These are phyloP conservation scores for Globisporangium takayamanum DNA, from an alignment of 352 stramenopile genomes.

Conservation along the genomic window DNA sequence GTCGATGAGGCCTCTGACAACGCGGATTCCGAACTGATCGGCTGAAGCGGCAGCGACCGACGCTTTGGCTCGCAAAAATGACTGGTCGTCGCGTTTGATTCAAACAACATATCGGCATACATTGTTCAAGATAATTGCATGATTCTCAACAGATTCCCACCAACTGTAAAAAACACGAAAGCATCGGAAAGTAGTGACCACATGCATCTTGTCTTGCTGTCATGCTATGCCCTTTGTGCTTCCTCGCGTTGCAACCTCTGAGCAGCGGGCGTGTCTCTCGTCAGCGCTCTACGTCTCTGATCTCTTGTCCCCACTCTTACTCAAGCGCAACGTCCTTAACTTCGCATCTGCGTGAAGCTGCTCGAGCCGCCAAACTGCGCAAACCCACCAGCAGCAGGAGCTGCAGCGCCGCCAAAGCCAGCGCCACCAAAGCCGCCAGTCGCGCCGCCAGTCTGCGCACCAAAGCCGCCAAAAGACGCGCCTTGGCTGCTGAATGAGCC, in stretches of 20 bases:
- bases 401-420: conserved; percentile 11
- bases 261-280: too few relatives aligned
- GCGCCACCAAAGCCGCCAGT: conserved; percentile 17
- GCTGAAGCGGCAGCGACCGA: too few relatives aligned
- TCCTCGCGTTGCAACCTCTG: too few relatives aligned
- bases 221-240: too few relatives aligned
- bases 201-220: too few relatives aligned
- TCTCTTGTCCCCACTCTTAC: neutral
- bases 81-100: conserved; percentile 6
- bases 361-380: conserved; percentile 38
- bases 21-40: too few relatives aligned
- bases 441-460: conserved; percentile 1
- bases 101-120: neutral
- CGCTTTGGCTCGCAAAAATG: conserved; percentile 6
- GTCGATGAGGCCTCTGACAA: neutral
- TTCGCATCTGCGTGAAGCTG: conserved; percentile 39
- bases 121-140: too few relatives aligned
- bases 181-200: too few relatives aligned
- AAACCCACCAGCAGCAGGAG: conserved; percentile 15
- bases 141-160: too few relatives aligned
- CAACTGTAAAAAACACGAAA: too few relatives aligned
- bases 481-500: conserved; percentile 32
- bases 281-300: too few relatives aligned
- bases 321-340: neutral
- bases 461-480: conserved; percentile 40